Percentiles rank a stretch among this genome's conserved stretches.
These are phyloP conservation scores for Metschnikowia reukaufii DNA, from an alignment of 805 yeast species.

Conservation along the genomic window DNA sequence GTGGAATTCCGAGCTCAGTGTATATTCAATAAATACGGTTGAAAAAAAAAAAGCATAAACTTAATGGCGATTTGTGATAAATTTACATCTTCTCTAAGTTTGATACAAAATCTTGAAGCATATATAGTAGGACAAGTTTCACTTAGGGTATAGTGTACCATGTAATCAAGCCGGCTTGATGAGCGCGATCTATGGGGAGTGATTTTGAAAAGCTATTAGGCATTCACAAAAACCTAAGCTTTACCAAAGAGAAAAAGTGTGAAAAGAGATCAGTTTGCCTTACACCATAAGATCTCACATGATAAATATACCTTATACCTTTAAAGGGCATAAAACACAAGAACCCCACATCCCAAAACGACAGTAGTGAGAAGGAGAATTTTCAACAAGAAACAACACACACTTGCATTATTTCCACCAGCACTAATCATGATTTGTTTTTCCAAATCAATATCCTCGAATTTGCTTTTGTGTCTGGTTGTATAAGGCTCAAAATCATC, in stretches of 20 bases:
- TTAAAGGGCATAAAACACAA: constrained; percentile 36
- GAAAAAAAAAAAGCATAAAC: not conserved
- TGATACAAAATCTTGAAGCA: too few species aligned
- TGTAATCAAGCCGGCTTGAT: constrained; percentile 4
- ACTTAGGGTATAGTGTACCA: not conserved
- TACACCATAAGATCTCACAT: not conserved
- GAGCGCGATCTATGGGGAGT: too few species aligned
- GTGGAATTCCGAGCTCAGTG: not conserved
- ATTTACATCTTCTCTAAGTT: too few species aligned
- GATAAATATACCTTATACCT: too few species aligned
- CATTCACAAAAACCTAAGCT: too few species aligned
- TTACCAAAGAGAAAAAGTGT: too few species aligned
- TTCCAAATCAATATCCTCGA: constrained; percentile 32
- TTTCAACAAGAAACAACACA: constrained; percentile 33
- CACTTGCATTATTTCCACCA: constrained; percentile 37
- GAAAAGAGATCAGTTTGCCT: too few species aligned
- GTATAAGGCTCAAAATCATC: not conserved
- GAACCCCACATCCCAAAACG: constrained; percentile 35
- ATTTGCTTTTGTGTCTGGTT: not conserved
- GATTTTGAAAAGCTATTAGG: too few species aligned
- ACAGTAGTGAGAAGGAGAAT: constrained; percentile 28
- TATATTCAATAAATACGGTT: not conserved
- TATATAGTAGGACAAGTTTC: too few species aligned
- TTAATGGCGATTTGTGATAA: too few species aligned
- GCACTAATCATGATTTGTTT: constrained; percentile 37